Percentiles rank a stretch among this genome's conserved stretches.
These are phyloP conservation scores for Diplodia scrobiculata DNA, from an alignment of 2,329 filamentous ascomycete species.

Conservation along the genomic window DNA sequence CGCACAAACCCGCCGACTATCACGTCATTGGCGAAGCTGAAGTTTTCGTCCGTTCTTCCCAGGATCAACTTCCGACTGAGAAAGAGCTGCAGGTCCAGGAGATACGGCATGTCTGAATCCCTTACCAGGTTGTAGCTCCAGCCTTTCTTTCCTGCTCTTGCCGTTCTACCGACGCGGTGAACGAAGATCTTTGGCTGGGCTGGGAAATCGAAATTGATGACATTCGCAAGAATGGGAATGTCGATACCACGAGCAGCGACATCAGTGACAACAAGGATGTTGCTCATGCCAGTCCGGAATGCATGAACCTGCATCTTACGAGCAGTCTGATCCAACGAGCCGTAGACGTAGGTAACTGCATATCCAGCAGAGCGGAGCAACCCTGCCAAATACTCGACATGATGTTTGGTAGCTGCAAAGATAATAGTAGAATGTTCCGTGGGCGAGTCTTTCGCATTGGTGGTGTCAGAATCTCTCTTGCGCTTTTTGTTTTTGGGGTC, in stretches of 20 bases:
- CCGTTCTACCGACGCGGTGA: slow-evolving; percentile 92
- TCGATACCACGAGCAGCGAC: slow-evolving; percentile 96
- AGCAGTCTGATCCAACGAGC: slow-evolving; percentile 89
- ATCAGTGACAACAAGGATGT: slow-evolving; percentile 93
- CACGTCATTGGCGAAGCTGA: slow-evolving; percentile 79
- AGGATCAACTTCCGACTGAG: slow-evolving; percentile 80
- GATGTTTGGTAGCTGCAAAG: slow-evolving; percentile 93
- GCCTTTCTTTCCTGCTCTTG: slow-evolving; percentile 85
- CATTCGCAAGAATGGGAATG: slow-evolving; percentile 92
- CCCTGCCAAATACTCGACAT: slow-evolving; percentile 87
- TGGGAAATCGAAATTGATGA: slow-evolving; percentile 98
- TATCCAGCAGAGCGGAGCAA: slow-evolving; percentile 82
- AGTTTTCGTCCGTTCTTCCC: slow-evolving; percentile 64
- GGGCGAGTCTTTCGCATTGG: slow-evolving; percentile 66
- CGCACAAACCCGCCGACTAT: slow-evolving; percentile 76
- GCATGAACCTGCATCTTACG: slow-evolving; percentile 89
- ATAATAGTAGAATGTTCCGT: slow-evolving; percentile 92
- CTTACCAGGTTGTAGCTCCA: slow-evolving; percentile 95
- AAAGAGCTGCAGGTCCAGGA: slow-evolving; percentile 92
- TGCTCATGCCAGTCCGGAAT: slow-evolving; percentile 79
- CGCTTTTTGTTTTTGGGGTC: slow-evolving; percentile 75
- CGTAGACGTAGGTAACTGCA: slow-evolving; percentile 90
- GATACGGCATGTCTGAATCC: slow-evolving; percentile 84
- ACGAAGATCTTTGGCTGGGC: slow-evolving; percentile 96
- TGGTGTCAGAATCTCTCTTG: slow-evolving; percentile 61